A percentile compares a stretch with the other conserved stretches of the same genome.
Evolutionary conservation across 176 grass and related monocot species (phyloP).

Genomic region (Tuctoria greenei): DNA sequence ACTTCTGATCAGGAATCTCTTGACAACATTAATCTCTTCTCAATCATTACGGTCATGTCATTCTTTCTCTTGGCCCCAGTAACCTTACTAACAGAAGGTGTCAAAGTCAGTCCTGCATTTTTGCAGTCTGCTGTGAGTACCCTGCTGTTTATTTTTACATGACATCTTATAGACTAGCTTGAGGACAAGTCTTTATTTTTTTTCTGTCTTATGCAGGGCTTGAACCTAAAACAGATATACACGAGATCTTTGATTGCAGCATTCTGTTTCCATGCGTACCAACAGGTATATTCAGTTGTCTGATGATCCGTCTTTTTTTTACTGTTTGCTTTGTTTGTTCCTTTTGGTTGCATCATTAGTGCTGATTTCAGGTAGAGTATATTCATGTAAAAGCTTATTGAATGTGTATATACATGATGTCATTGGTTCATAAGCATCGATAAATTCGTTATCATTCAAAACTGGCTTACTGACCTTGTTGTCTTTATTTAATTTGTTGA

Average conservation of each 20-base stretch:
- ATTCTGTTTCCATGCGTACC: constrained; percentile 93
- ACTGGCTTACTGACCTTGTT: background rate
- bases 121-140: constrained; percentile 83
- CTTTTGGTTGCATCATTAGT: background rate
- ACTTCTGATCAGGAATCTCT: constrained; percentile 59
- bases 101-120: constrained; percentile 74
- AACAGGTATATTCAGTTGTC: constrained; percentile 50
- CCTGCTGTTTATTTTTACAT: constrained; percentile 20
- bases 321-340: background rate
- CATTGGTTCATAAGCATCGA: background rate
- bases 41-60: constrained; percentile 95
- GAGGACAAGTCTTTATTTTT: constrained; percentile 19
- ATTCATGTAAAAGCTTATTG: background rate
- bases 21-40: constrained; percentile 85
- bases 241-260: constrained; percentile 70
- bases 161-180: constrained; percentile 1
- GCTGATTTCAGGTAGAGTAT: background rate
- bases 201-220: constrained; percentile 62
- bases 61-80: constrained; percentile 81
- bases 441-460: background rate
- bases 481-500: constrained; percentile 11
- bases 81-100: constrained; percentile 74
- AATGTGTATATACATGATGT: background rate
- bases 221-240: constrained; percentile 78
- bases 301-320: background rate